Conservation (phyloP, 768 basidiomycete genomes). For the Naganishia friedmannii region DNA sequence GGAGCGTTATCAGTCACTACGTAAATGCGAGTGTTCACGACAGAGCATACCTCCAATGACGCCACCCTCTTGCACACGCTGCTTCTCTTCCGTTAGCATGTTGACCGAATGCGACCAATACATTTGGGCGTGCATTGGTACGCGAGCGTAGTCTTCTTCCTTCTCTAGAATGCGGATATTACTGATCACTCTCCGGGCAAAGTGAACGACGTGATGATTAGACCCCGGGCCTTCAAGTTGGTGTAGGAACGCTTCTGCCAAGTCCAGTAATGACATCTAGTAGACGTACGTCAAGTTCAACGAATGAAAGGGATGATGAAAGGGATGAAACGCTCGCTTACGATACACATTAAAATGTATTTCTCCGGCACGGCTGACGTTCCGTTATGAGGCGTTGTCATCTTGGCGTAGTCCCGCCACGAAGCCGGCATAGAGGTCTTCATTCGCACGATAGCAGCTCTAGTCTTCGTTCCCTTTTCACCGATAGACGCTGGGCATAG, state of each 20-base stretch:
- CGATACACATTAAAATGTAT: slow-evolving; percentile 16
- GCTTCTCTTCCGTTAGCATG: background rate
- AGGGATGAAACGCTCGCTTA: background rate
- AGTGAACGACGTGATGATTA: background rate
- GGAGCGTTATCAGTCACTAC: background rate
- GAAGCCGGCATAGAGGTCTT: slow-evolving; percentile 3
- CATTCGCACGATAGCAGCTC: slow-evolving; percentile 1
- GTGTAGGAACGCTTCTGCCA: slow-evolving; percentile 9
- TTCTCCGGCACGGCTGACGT: slow-evolving; percentile 6
- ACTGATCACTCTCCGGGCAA: background rate
- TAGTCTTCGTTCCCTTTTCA: background rate
- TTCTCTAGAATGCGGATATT: slow-evolving; percentile 1
- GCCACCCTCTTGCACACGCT: background rate
- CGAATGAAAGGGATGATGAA: background rate
- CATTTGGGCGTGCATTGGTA: slow-evolving; percentile 16
- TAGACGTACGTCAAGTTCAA: background rate
- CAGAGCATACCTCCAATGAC: background rate
- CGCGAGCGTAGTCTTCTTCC: slow-evolving; percentile 1
- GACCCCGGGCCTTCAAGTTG: background rate
- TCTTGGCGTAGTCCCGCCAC: slow-evolving; percentile 5
- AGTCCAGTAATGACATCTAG: slow-evolving; percentile 3
- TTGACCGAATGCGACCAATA: slow-evolving; percentile 17
- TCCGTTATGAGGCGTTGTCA: background rate
- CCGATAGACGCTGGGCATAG: background rate
- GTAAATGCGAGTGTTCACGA: background rate